These are phyloP conservation scores for Stachybotrys chartarum DNA, from an alignment of 2,329 filamentous ascomycete species.

Conservation along the genomic window DNA sequence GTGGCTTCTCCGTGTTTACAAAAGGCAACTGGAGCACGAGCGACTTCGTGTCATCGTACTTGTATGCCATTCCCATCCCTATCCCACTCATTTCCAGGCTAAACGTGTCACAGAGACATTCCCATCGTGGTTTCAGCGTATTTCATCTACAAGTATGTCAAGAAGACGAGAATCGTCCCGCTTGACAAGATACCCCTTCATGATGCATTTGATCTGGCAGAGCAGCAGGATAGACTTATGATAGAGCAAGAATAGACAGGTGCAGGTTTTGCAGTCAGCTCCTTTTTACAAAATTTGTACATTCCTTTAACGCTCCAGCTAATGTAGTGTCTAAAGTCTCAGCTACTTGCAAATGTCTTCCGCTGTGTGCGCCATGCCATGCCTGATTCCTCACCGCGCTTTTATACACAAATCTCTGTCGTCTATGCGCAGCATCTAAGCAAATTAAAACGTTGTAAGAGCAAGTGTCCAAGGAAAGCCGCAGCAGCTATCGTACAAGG, in stretches of 20 bases:
- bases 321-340: not conserved
- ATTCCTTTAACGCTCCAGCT: too few species aligned
- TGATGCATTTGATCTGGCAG: conserved; percentile 41
- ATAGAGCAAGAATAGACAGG: not conserved
- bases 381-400: not conserved
- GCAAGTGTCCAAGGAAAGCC: not conserved
- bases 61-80: conserved; percentile 32
- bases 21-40: conserved; percentile 47
- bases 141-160: conserved; percentile 55
- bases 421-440: not conserved
- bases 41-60: conserved; percentile 51
- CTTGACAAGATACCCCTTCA: conserved; percentile 42
- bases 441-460: not conserved
- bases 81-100: conserved; percentile 4
- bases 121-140: conserved; percentile 49
- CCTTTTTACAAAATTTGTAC: too few species aligned
- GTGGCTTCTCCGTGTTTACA: conserved; percentile 56
- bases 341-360: not conserved
- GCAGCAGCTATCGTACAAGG: not conserved
- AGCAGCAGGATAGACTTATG: conserved; percentile 9
- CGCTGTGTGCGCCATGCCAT: not conserved
- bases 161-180: conserved; percentile 47
- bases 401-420: not conserved
- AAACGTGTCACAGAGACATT: conserved; percentile 38
- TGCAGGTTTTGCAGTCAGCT: not conserved